A percentile compares a stretch with the other conserved stretches of the same genome.
Conservation (phyloP, 371 early-diverging fungal genomes). For the Dichotomocladium elegans region DNA sequence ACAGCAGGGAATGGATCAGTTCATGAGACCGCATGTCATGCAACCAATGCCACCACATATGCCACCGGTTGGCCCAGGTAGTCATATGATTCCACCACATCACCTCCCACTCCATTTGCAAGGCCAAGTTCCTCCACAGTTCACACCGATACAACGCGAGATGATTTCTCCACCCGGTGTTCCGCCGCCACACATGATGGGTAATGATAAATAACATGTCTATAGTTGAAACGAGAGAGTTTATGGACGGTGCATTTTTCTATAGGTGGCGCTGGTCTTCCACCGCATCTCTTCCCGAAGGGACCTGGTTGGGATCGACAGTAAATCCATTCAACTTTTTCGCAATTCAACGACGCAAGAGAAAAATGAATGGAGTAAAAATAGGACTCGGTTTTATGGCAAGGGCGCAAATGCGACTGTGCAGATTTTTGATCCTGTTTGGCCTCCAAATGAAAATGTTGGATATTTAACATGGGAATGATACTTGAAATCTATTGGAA, state of each 20-base stretch:
- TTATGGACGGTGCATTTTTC: not conserved
- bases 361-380: not conserved
- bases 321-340: constrained; percentile 15
- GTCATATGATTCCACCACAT: constrained; percentile 26
- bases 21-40: constrained; percentile 20
- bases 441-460: constrained; percentile 86
- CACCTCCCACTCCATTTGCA: constrained; percentile 26
- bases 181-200: constrained; percentile 31
- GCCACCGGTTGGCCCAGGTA: constrained; percentile 16
- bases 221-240: too few species aligned
- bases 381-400: not conserved
- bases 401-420: constrained; percentile 71
- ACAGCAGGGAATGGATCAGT: constrained; percentile 16
- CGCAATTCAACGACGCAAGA: too few species aligned
- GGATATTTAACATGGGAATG: constrained; percentile 73
- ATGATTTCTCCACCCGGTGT: constrained; percentile 24
- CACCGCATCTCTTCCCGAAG: constrained; percentile 27
- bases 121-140: constrained; percentile 12
- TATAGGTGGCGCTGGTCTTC: constrained; percentile 18
- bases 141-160: constrained; percentile 27
- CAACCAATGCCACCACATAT: constrained; percentile 31
- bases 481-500: constrained; percentile 54
- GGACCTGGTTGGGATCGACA: constrained; percentile 38
- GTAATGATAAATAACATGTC: constrained; percentile 22
- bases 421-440: constrained; percentile 78